phyloP scores from a whole-genome alignment of 495 filamentous ascomycete genomes.

The Lichina pygmaea region DNA sequence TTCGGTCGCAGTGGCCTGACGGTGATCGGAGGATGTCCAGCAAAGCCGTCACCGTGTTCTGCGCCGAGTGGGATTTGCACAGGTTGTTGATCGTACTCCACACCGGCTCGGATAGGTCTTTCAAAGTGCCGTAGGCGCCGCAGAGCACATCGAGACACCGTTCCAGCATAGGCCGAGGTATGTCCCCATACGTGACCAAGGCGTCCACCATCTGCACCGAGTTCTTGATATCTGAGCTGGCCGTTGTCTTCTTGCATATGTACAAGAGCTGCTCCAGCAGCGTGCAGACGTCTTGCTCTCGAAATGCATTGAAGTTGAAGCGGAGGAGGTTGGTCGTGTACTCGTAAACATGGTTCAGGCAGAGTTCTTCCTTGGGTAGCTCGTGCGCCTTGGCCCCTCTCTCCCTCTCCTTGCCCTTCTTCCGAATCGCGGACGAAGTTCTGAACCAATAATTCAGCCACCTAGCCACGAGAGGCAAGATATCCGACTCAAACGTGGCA shows the following conservation, averaged over 20 bases:
- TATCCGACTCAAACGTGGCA: conserved; percentile 33
- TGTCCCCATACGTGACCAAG: conserved; percentile 49
- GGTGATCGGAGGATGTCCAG: conserved; percentile 31
- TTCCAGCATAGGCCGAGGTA: conserved; percentile 38
- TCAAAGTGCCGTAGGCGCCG: conserved; percentile 52
- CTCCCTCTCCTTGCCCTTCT: conserved; percentile 10
- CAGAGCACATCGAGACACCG: conserved; percentile 56
- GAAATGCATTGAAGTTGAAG: conserved; percentile 54
- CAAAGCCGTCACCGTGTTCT: conserved; percentile 36
- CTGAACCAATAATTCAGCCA: conserved; percentile 30
- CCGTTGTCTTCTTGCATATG: conserved; percentile 51
- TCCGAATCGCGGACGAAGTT: conserved; percentile 21
- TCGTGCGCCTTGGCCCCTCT: conserved; percentile 14
- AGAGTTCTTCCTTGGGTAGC: conserved; percentile 33
- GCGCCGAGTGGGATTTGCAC: conserved; percentile 52
- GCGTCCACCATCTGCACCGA: conserved; percentile 54
- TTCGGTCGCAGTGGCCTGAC: conserved; percentile 19
- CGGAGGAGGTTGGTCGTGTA: conserved; percentile 60
- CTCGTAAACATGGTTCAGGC: conserved; percentile 38
- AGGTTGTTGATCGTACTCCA: conserved; percentile 56
- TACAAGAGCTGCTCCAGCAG: conserved; percentile 40
- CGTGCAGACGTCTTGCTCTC: conserved; percentile 32
- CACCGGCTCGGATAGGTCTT: conserved; percentile 36
- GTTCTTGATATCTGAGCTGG: conserved; percentile 44
- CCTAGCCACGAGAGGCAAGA: conserved; percentile 26